A percentile compares a stretch with the other conserved stretches of the same genome.
These are phyloP conservation scores for Trichomonas tenax DNA, from an alignment of 208 protist genomes.

Conservation along the genomic window DNA sequence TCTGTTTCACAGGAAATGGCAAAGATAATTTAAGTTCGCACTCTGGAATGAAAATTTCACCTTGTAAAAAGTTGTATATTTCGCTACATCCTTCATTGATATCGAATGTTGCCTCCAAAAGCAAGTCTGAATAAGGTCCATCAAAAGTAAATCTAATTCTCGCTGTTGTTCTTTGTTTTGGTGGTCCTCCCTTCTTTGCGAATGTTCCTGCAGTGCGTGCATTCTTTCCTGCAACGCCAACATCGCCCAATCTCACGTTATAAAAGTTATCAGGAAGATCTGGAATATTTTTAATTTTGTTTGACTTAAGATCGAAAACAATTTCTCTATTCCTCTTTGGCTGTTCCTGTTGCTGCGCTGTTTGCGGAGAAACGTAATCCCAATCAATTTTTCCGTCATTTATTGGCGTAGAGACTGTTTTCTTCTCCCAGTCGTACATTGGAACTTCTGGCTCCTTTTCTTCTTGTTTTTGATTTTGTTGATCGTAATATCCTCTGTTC, in stretches of 20 bases:
- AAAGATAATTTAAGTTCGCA: background rate
- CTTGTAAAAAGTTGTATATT: background rate
- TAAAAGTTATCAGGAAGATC: background rate
- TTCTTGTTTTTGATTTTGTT: background rate
- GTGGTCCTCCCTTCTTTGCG: background rate
- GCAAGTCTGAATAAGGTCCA: background rate
- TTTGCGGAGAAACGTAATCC: background rate
- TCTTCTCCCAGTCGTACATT: background rate
- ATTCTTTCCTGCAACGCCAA: background rate
- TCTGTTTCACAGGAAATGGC: background rate
- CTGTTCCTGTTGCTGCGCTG: background rate
- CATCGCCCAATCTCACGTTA: background rate
- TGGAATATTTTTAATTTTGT: background rate
- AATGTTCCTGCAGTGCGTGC: background rate
- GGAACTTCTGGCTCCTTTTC: background rate
- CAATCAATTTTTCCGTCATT: background rate
- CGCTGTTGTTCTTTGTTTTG: background rate
- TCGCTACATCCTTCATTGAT: background rate
- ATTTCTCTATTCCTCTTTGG: background rate
- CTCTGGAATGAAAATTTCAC: background rate
- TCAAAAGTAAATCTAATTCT: background rate
- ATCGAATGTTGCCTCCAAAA: background rate
- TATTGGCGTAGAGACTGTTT: background rate
- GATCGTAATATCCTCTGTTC: background rate
- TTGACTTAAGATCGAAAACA: background rate